Conservation (phyloP, 805 yeast genomes). For the Myxozyma lipomycoides region DNA sequence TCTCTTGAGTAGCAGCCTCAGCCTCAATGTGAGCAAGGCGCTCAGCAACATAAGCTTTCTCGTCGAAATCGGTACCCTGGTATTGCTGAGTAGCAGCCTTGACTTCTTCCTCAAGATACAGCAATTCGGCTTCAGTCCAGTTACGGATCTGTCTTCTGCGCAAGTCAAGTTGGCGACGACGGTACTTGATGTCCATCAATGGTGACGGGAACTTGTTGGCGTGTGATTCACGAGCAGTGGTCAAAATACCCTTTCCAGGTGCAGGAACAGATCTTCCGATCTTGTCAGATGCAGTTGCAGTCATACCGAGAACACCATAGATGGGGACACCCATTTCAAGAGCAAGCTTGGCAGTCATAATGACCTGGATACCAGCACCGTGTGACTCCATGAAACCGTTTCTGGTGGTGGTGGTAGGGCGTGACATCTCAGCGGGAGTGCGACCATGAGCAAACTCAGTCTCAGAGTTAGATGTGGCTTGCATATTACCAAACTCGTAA, state of each 20-base stretch:
- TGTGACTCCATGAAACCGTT: conserved; percentile 99
- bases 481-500: conserved; percentile 96
- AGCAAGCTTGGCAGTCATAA: conserved; percentile 94
- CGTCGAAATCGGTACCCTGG: conserved; percentile 45
- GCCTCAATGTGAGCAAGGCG: conserved; percentile 82
- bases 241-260: conserved; percentile 99
- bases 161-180: conserved; percentile 81
- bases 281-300: conserved; percentile 97
- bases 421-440: conserved; percentile 97
- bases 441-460: conserved; percentile 93
- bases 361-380: conserved; percentile 97
- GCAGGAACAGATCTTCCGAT: conserved; percentile 99
- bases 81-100: conserved; percentile 44
- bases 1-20: conserved; percentile 79
- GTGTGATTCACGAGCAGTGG: conserved; percentile 94
- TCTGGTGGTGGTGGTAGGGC: conserved; percentile 96
- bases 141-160: conserved; percentile 71
- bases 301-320: conserved; percentile 87
- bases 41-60: conserved; percentile 59
- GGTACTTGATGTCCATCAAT: conserved; percentile 83
- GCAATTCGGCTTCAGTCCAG: conserved; percentile 83
- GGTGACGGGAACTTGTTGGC: conserved; percentile 73
- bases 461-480: conserved; percentile 88
- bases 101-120: conserved; percentile 66
- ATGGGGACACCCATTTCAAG: conserved; percentile 98